Conservation (phyloP, 176 grass and related monocot species). For the Musa beccarii region DNA sequence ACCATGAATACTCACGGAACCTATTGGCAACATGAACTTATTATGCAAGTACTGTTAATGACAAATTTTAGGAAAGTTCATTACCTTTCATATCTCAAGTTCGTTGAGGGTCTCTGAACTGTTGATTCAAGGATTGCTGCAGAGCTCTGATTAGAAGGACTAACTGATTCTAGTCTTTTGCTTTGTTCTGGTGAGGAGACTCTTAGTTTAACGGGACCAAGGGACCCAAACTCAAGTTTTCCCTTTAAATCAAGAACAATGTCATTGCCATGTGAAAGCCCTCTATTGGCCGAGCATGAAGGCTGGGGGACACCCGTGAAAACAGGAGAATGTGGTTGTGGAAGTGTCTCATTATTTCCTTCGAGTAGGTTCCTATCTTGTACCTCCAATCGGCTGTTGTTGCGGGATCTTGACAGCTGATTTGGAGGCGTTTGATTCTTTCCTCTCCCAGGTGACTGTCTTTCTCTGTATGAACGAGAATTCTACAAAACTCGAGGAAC, state of each 20-base stretch:
- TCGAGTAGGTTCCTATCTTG: not conserved
- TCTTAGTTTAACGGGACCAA: not conserved
- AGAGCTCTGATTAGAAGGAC: not conserved
- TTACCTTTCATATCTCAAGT: not conserved
- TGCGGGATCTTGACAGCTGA: slow-evolving; percentile 1
- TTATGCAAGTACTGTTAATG: not conserved
- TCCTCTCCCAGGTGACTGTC: not conserved
- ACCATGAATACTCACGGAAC: not conserved
- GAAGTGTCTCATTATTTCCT: not conserved
- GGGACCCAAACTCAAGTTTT: slow-evolving; percentile 3
- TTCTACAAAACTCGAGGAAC: slow-evolving; percentile 11
- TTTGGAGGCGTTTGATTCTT: slow-evolving; percentile 5
- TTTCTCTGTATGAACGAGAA: slow-evolving; percentile 8
- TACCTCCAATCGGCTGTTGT: not conserved
- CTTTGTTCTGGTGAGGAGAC: not conserved
- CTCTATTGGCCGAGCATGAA: not conserved
- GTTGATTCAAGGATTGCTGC: not conserved
- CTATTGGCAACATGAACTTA: not conserved
- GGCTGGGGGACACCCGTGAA: not conserved
- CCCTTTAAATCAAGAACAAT: not conserved
- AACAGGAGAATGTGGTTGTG: not conserved
- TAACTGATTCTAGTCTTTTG: not conserved
- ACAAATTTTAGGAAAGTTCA: not conserved
- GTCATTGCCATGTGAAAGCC: not conserved
- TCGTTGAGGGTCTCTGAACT: not conserved